Percentiles rank a stretch among this genome's conserved stretches.
These are phyloP conservation scores for Leccinum boreale DNA, from an alignment of 768 basidiomycete genomes.

Conservation along the genomic window DNA sequence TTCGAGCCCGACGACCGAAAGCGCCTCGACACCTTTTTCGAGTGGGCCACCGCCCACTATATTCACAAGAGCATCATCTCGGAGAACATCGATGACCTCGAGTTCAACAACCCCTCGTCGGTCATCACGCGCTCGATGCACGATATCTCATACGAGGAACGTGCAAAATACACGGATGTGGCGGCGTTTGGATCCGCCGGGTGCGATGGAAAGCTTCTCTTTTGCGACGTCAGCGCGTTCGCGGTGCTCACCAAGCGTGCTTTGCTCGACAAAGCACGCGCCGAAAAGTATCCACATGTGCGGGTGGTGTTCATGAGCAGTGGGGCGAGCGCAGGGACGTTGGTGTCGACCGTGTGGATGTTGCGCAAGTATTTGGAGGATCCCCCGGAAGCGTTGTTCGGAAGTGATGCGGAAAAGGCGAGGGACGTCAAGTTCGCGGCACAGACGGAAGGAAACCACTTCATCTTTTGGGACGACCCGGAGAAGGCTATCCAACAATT, in stretches of 20 bases:
- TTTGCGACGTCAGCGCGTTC: constrained; percentile 10
- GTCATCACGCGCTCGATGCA: constrained; percentile 8
- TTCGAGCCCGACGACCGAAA: constrained; percentile 2
- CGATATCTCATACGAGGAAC: constrained; percentile 13
- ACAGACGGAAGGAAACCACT: constrained; percentile 23
- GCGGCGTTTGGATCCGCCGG: neutral
- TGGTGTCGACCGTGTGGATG: constrained; percentile 13
- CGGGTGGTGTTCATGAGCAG: constrained; percentile 21
- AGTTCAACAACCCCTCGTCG: constrained; percentile 6
- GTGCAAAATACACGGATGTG: constrained; percentile 8
- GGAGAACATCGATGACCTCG: constrained; percentile 15
- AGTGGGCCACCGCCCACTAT: constrained; percentile 15
- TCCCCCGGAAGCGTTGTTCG: constrained; percentile 6
- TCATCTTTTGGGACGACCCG: constrained; percentile 24
- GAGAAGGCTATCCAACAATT: constrained; percentile 21
- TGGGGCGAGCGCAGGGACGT: constrained; percentile 6
- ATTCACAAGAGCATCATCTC: constrained; percentile 16
- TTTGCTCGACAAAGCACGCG: constrained; percentile 15
- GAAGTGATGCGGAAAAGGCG: constrained; percentile 15
- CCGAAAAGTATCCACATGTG: constrained; percentile 4
- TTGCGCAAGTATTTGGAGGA: constrained; percentile 8
- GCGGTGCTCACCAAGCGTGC: constrained; percentile 11
- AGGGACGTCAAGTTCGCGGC: constrained; percentile 17
- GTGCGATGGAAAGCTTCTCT: constrained; percentile 13
- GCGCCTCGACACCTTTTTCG: constrained; percentile 15